phyloP scores from a whole-genome alignment of 129 eudicot genomes.

The Saposhnikovia divaricata region DNA sequence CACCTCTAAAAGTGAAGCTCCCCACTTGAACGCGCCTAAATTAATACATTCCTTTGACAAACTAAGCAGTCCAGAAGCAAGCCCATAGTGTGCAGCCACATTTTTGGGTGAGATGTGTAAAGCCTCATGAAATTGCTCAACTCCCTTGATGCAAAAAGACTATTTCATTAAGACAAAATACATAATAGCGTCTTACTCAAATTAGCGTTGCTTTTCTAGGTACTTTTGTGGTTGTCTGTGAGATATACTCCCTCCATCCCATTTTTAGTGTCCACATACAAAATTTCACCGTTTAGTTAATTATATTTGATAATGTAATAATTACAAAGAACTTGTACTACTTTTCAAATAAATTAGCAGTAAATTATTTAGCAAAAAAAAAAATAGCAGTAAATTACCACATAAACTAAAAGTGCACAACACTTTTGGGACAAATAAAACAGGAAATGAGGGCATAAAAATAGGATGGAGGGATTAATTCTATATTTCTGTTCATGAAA shows the following conservation, averaged over 20 bases:
- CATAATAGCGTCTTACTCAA: constrained; percentile 11
- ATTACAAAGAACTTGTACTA: too few relatives aligned
- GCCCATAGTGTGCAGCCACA: constrained; percentile 74
- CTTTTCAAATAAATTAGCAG: too few relatives aligned
- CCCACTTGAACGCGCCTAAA: constrained; percentile 91
- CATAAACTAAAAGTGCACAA: too few relatives aligned
- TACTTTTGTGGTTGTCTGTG: neutral
- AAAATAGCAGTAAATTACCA: too few relatives aligned
- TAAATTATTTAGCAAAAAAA: too few relatives aligned
- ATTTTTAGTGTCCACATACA: too few relatives aligned
- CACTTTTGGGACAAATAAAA: too few relatives aligned
- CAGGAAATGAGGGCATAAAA: too few relatives aligned
- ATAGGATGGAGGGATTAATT: neutral
- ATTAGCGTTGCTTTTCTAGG: neutral
- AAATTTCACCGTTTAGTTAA: too few relatives aligned
- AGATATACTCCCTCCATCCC: neutral
- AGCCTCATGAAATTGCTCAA: constrained; percentile 83
- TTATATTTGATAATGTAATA: too few relatives aligned
- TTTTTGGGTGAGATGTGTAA: constrained; percentile 57
- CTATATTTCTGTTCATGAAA: neutral
- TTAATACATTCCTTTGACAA: constrained; percentile 74
- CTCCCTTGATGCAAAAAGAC: constrained; percentile 47
- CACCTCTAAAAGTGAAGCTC: constrained; percentile 87
- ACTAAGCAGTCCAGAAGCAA: constrained; percentile 80
- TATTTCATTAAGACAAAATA: constrained; percentile 19